These are phyloP conservation scores for Clarireedia paspali DNA, from an alignment of 2,329 filamentous ascomycete genomes.

Conservation along the genomic window DNA sequence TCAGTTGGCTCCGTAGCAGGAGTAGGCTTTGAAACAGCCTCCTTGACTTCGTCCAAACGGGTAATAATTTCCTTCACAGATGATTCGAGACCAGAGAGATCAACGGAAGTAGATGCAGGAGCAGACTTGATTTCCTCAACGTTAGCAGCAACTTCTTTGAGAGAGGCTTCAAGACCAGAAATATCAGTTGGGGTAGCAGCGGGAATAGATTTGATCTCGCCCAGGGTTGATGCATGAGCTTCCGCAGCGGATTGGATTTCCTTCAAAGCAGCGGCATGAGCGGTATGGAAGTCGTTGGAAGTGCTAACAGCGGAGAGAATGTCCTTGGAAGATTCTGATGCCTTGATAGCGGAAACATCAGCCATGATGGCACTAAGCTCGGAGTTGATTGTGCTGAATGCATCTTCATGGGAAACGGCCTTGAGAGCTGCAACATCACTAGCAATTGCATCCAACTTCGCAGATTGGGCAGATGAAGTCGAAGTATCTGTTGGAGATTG, in stretches of 20 bases:
- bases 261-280: slow-evolving; percentile 14
- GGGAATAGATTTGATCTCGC: slow-evolving; percentile 10
- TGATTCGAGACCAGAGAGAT: slow-evolving; percentile 13
- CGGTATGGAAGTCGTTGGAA: slow-evolving; percentile 20
- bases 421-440: slow-evolving; percentile 21
- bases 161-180: slow-evolving; percentile 3
- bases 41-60: slow-evolving; percentile 11
- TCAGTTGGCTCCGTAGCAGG: slow-evolving; percentile 13
- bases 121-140: slow-evolving; percentile 10
- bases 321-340: slow-evolving; percentile 16
- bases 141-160: slow-evolving; percentile 11
- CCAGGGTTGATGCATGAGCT: slow-evolving; percentile 10
- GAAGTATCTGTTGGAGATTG: slow-evolving; percentile 22
- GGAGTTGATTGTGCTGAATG: slow-evolving; percentile 19
- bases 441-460: slow-evolving; percentile 21
- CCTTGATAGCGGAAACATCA: slow-evolving; percentile 16
- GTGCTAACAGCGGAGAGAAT: slow-evolving; percentile 18
- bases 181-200: slow-evolving; percentile 16
- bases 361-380: slow-evolving; percentile 24
- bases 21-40: slow-evolving; percentile 10
- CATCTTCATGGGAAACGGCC: slow-evolving; percentile 14
- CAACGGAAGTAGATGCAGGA: slow-evolving; percentile 11
- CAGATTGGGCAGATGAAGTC: slow-evolving; percentile 17
- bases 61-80: slow-evolving; percentile 16
- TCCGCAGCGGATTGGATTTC: slow-evolving; percentile 18